Conservation (phyloP, 345 rosid species). For the Euphorbia tirucalli region DNA sequence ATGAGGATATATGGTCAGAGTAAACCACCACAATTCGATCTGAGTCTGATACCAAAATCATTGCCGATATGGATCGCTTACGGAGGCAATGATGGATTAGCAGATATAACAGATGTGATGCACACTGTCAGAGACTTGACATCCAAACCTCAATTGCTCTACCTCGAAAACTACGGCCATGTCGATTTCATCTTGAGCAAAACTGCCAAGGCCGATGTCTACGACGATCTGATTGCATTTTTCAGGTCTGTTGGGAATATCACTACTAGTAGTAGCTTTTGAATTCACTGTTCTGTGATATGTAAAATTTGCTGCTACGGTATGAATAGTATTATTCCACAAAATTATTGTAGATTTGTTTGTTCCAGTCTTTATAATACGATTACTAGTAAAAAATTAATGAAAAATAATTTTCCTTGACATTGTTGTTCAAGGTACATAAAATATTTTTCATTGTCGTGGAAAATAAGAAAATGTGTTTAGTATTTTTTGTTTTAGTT, state of each 20-base stretch:
- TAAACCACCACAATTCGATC: conserved; percentile 69
- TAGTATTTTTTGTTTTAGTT: no score
- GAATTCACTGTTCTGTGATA: conserved; percentile 10
- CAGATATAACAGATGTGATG: conserved; percentile 62
- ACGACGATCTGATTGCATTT: conserved; percentile 53
- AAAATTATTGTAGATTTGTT: conserved; percentile 10
- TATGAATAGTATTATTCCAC: background rate
- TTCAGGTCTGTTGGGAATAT: conserved; percentile 46
- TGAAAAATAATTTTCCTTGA: no score
- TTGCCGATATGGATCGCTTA: conserved; percentile 89
- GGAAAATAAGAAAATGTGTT: no score
- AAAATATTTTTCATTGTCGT: no score
- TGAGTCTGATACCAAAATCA: conserved; percentile 54
- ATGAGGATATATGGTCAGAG: conserved; percentile 46
- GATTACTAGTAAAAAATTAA: no score
- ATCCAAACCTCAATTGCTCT: conserved; percentile 57
- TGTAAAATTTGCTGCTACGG: background rate
- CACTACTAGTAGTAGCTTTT: conserved; percentile 35
- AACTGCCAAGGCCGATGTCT: conserved; percentile 62
- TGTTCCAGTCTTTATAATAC: background rate
- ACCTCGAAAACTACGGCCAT: conserved; percentile 42
- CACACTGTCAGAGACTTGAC: conserved; percentile 56
- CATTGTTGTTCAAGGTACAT: no score
- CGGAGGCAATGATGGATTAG: conserved; percentile 76
- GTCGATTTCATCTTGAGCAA: conserved; percentile 12